These are phyloP conservation scores for Acacia pycnantha DNA, from an alignment of 331 rosid genomes.

Conservation along the genomic window DNA sequence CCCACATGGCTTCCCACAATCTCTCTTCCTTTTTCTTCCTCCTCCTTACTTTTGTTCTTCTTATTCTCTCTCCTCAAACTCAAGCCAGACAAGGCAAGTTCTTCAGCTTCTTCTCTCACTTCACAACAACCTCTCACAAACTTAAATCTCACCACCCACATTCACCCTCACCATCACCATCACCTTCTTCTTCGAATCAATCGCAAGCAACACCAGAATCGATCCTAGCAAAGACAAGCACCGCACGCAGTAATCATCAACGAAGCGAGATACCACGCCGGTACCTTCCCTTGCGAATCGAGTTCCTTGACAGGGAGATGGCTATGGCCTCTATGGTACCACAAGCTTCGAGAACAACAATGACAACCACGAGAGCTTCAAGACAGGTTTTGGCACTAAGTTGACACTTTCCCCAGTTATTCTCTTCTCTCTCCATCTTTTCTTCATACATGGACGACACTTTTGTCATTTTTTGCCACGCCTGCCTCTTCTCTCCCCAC, in stretches of 20 bases:
- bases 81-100: constrained; percentile 57
- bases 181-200: constrained; percentile 3
- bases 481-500: too few relatives aligned
- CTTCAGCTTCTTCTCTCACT: constrained; percentile 50
- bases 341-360: constrained; percentile 20
- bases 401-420: too few relatives aligned
- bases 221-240: neutral
- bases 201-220: neutral
- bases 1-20: constrained; percentile 56
- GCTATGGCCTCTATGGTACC: constrained; percentile 61
- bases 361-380: constrained; percentile 27
- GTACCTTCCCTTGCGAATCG: constrained; percentile 41
- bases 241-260: constrained; percentile 10
- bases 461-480: too few relatives aligned
- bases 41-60: constrained; percentile 30
- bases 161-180: constrained; percentile 18
- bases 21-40: constrained; percentile 26
- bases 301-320: constrained; percentile 38
- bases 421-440: too few relatives aligned
- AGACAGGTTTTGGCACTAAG: constrained; percentile 35
- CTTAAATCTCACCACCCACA: neutral
- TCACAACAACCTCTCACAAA: constrained; percentile 12
- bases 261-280: constrained; percentile 25
- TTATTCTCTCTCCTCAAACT: constrained; percentile 40
- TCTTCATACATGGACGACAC: too few relatives aligned